These are phyloP conservation scores for Yamadazyma siamensis DNA, from an alignment of 1,139 yeast species.

Conservation along the genomic window DNA sequence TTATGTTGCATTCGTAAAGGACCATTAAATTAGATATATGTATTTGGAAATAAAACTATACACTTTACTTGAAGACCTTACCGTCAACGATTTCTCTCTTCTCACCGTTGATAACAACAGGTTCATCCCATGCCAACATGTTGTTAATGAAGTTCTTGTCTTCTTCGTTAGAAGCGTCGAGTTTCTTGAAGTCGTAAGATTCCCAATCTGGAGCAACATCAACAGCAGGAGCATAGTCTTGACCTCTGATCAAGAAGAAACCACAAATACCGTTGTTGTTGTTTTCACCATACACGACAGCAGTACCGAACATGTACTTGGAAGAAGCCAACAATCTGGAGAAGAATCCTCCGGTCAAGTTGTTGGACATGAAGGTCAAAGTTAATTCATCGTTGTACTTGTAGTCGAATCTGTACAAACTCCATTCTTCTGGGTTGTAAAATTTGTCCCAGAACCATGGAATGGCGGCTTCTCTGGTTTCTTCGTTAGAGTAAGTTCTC, in stretches of 20 bases:
- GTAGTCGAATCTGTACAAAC: constrained; percentile 93
- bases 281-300: constrained; percentile 97
- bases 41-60: too few relatives aligned
- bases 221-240: constrained; percentile 86
- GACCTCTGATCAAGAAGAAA: constrained; percentile 94
- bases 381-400: constrained; percentile 98
- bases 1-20: too few relatives aligned
- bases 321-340: constrained; percentile 88
- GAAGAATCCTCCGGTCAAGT: constrained; percentile 98
- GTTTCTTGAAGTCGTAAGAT: constrained; percentile 45
- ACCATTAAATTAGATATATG: too few relatives aligned
- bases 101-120: constrained; percentile 44
- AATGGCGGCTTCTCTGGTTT: constrained; percentile 88
- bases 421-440: constrained; percentile 91
- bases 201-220: constrained; percentile 99
- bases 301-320: constrained; percentile 90
- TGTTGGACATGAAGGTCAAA: constrained; percentile 96
- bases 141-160: constrained; percentile 41
- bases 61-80: constrained; percentile 51
- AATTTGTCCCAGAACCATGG: constrained; percentile 97
- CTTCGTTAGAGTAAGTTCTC: constrained; percentile 95
- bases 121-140: constrained; percentile 54
- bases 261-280: constrained; percentile 97
- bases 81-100: constrained; percentile 49
- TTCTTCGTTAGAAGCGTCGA: constrained; percentile 38